Conservation (phyloP, 2,329 filamentous ascomycete species). For the Domatiomyces globalis region DNA sequence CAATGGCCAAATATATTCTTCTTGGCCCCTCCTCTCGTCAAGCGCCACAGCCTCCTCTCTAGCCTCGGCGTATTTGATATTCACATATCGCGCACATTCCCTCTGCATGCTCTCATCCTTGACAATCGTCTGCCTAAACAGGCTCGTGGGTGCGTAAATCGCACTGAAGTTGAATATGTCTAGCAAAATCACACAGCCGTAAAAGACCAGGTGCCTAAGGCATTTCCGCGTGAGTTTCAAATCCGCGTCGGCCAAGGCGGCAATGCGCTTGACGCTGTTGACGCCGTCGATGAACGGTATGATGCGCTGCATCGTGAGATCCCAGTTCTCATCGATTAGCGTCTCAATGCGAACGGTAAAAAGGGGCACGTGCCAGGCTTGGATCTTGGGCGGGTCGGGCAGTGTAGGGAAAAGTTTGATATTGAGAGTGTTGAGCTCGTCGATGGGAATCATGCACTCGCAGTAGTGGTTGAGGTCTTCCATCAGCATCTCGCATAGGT, state of each 20-base stretch:
- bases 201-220: slow-evolving; percentile 80
- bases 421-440: slow-evolving; percentile 87
- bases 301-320: slow-evolving; percentile 45
- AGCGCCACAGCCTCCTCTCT: slow-evolving; percentile 12
- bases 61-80: slow-evolving; percentile 33
- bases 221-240: slow-evolving; percentile 74
- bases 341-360: slow-evolving; percentile 43
- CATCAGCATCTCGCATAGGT: slow-evolving; percentile 68
- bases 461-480: slow-evolving; percentile 95
- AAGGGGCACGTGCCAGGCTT: slow-evolving; percentile 83
- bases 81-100: slow-evolving; percentile 78
- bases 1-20: slow-evolving; percentile 30
- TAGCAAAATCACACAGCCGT: slow-evolving; percentile 75
- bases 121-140: slow-evolving; percentile 61
- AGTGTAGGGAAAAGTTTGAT: slow-evolving; percentile 88
- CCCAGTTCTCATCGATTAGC: slow-evolving; percentile 42
- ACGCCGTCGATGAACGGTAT: slow-evolving; percentile 82
- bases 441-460: slow-evolving; percentile 98
- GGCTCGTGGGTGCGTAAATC: slow-evolving; percentile 71
- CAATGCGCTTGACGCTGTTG: slow-evolving; percentile 75
- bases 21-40: slow-evolving; percentile 7
- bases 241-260: slow-evolving; percentile 71
- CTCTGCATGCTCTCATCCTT: slow-evolving; percentile 64
- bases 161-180: slow-evolving; percentile 92
- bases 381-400: slow-evolving; percentile 59